Conservation (phyloP, 148 eudicot species). For the Silene conica region DNA sequence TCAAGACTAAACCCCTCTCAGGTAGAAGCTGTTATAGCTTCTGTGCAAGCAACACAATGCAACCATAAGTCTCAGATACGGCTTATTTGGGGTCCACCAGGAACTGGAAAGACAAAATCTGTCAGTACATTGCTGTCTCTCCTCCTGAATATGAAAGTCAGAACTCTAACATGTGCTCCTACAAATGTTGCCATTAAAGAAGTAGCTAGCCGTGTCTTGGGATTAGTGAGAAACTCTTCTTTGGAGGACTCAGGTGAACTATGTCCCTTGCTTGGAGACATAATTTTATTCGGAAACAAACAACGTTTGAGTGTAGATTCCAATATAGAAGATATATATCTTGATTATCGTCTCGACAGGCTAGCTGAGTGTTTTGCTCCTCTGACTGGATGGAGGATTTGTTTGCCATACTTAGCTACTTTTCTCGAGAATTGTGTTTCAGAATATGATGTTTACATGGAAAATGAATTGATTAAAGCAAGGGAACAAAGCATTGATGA, state of each 20-base stretch:
- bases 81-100: constrained; percentile 52
- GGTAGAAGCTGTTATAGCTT: constrained; percentile 27
- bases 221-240: constrained; percentile 25
- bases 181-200: constrained; percentile 39
- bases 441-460: constrained; percentile 29
- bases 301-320: constrained; percentile 29
- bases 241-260: constrained; percentile 13
- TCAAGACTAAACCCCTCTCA: constrained; percentile 35
- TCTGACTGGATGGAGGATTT: constrained; percentile 44
- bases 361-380: constrained; percentile 39
- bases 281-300: constrained; percentile 49
- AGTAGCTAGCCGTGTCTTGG: constrained; percentile 39
- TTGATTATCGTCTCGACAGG: constrained; percentile 44
- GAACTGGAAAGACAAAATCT: constrained; percentile 46
- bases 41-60: constrained; percentile 26
- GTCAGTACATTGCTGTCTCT: constrained; percentile 33
- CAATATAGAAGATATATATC: constrained; percentile 32
- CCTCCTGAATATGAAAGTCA: constrained; percentile 29
- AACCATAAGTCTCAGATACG: constrained; percentile 26
- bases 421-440: constrained; percentile 43
- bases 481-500: constrained; percentile 15
- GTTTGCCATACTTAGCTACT: constrained; percentile 33
- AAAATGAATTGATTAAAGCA: constrained; percentile 27
- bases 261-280: constrained; percentile 35
- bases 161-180: constrained; percentile 39